Base-by-base conservation (phyloP, 1,139 yeast genomes). In the Protomyces inouyei region DNA sequence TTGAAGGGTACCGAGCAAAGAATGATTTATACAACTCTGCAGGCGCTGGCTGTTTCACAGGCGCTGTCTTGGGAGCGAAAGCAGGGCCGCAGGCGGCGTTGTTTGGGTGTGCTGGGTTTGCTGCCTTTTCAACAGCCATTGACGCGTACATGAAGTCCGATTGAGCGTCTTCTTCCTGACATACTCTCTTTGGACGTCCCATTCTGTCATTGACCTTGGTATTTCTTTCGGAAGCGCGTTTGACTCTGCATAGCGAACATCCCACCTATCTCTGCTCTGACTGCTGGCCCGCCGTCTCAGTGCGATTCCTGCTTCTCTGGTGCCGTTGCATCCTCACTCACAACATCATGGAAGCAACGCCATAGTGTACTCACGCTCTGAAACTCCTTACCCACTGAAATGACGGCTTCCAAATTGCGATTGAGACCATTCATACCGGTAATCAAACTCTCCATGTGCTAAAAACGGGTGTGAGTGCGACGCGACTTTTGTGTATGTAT, bases 71-170 rank as follows among this genome's bases (percentile, higher is more conserved):
- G 66, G 95, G 98, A 2, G 82, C 88, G 69, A 89, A 88, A 73
- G 85, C 93, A 52, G 98, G 98, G 0, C 98, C 98, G 1, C 92
- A 87, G 72, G 96, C 96, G 37, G 96, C 97, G 0, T 71, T 85
- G 40, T 76, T 92, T 66, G 98, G 98, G 1, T 93, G 98, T 79
- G 97, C 95, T 38, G 98, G 98, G 14, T 93, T 93, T 79, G 98
- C 98, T 16, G 96, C 96, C 3, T 93, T 93, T 75, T 87, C 96
- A 65, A 86, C 95, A 9, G 98, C 98, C 32, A 60, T 66, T 46
- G 68, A 66, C 54, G 48, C 48, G 25, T 43, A 43, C 52, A 63
- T 38, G 55, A 59, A 16, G 52, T 55, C 51, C 12, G 48, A 43
- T 10, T 43, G 25, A 18, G 48, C 43, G 32, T 21, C 35, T 40